Evolutionary conservation across 1,284 basidiomycete genomes (phyloP).

Genomic region (Puccinia horiana): DNA sequence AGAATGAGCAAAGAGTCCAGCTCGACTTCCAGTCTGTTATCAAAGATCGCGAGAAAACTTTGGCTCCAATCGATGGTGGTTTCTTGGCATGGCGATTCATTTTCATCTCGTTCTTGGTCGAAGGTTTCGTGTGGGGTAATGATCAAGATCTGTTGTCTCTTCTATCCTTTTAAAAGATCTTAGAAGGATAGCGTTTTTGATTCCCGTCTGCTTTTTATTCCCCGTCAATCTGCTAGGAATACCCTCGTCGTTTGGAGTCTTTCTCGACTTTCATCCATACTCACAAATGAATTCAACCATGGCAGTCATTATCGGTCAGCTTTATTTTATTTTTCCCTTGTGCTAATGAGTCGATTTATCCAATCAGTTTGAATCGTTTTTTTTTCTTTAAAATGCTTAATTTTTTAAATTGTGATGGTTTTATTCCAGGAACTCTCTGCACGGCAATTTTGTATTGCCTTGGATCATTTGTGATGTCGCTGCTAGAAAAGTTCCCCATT

Average conservation of each 20-base stretch:
- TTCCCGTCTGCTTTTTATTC: too few relatives aligned
- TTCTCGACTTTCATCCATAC: slow-evolving; percentile 34
- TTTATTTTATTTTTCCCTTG: background rate
- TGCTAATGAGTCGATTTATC: background rate
- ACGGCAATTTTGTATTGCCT: slow-evolving; percentile 31
- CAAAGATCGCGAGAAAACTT: background rate
- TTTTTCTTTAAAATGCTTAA: background rate
- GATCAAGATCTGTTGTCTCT: too few relatives aligned
- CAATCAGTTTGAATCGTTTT: too few relatives aligned
- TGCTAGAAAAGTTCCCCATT: slow-evolving; percentile 15
- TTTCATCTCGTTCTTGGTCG: slow-evolving; percentile 28
- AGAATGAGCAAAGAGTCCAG: background rate
- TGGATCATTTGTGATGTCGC: slow-evolving; percentile 19
- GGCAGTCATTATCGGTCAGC: slow-evolving; percentile 34
- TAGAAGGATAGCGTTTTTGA: too few relatives aligned
- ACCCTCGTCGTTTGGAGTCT: slow-evolving; percentile 39
- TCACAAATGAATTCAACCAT: slow-evolving; percentile 26
- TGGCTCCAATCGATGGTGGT: slow-evolving; percentile 19
- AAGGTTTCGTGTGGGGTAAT: slow-evolving; percentile 40
- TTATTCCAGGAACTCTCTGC: slow-evolving; percentile 11
- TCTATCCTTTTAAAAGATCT: too few relatives aligned
- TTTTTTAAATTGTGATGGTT: background rate
- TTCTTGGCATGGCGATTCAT: slow-evolving; percentile 38
- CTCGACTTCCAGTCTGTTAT: background rate
- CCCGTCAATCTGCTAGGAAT: background rate